Evolutionary conservation across 2,329 filamentous ascomycete species (phyloP), one percentile per base, ranked within the genome.

Genomic region (Exophiala aquamarina): DNA sequence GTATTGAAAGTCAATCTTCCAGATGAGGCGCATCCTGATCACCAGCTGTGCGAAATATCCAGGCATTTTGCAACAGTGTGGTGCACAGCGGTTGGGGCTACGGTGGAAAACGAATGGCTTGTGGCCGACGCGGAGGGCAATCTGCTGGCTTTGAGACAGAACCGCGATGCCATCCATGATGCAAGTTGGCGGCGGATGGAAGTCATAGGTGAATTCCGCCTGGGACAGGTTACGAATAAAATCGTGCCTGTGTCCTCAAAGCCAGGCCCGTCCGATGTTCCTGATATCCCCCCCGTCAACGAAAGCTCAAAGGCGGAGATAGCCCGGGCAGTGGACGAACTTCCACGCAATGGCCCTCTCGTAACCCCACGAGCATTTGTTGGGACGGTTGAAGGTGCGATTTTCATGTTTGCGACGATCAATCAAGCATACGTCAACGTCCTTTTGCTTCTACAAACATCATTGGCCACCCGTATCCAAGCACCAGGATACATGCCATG

Each of bases 161-260:
- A 37, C 3, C 80, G 83, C 29, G 91, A 96, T 58, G 61, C 73
- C 2, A 76, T 83, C 2, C 89, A 87, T 0, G 77, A 79, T 1
- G 84, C 93, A 42, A 89, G 95, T 58, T 79, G 77, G 50, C 78
- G 78, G 40, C 76, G 82, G 20, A 70, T 97, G 56, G 78, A 88
- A 33, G 75, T 90, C 4, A 88, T 82, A 1, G 85, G 86, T 50
- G 91, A 96, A 66, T 82, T 97, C 54, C 83, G 86, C 35, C 74
- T 98, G 8, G 91, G 93, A 1, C 92, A 98, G 66, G 89, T 93
- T 79, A 89, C 97, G 45, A 98, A 98, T 63, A 80, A 83, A 23
- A 95, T 97, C 45, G 80, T 85, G 17, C 81, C 81, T 20, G 80
- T 97, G 14, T 84, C 44, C 81, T 94, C 8, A 76, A 81, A 20